Evolutionary conservation across 352 stramenopile species (phyloP).

Genomic region (Pythium dissotocum): DNA sequence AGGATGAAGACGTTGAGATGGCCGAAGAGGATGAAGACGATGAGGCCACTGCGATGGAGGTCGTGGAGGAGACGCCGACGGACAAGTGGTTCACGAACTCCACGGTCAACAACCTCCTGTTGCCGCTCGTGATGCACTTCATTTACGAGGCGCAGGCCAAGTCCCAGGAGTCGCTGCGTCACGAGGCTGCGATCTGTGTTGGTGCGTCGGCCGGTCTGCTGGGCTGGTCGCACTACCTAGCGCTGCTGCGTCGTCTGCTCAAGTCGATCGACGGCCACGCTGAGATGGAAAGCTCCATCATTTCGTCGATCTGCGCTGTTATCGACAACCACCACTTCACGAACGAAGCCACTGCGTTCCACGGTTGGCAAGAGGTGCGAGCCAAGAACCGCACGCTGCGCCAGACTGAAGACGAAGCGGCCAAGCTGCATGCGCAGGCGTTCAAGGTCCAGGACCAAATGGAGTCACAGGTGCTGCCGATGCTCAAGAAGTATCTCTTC

Average conservation of each 20-base stretch:
- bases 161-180: slow-evolving; percentile 90
- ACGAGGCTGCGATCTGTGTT: slow-evolving; percentile 93
- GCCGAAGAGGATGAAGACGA: slow-evolving; percentile 15
- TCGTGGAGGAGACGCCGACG: slow-evolving; percentile 25
- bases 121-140: slow-evolving; percentile 96
- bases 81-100: slow-evolving; percentile 73
- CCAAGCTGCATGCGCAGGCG: slow-evolving; percentile 28
- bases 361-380: slow-evolving; percentile 25
- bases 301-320: slow-evolving; percentile 91
- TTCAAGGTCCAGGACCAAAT: slow-evolving; percentile 84
- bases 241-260: slow-evolving; percentile 89
- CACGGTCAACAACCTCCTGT: slow-evolving; percentile 92
- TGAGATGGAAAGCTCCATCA: slow-evolving; percentile 92
- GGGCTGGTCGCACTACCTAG: slow-evolving; percentile 97
- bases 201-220: slow-evolving; percentile 91
- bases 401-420: slow-evolving; percentile 13
- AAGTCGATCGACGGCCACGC: slow-evolving; percentile 90
- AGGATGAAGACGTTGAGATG: slow-evolving; percentile 17
- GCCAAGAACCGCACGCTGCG: slow-evolving; percentile 6
- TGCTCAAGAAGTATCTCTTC: slow-evolving; percentile 85
- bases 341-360: slow-evolving; percentile 14
- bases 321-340: slow-evolving; percentile 98
- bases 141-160: slow-evolving; percentile 95
- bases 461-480: slow-evolving; percentile 77
- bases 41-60: slow-evolving; percentile 17